Evolutionary conservation across 768 basidiomycete genomes (phyloP).

Genomic region (Panaeolus papilionaceus): DNA sequence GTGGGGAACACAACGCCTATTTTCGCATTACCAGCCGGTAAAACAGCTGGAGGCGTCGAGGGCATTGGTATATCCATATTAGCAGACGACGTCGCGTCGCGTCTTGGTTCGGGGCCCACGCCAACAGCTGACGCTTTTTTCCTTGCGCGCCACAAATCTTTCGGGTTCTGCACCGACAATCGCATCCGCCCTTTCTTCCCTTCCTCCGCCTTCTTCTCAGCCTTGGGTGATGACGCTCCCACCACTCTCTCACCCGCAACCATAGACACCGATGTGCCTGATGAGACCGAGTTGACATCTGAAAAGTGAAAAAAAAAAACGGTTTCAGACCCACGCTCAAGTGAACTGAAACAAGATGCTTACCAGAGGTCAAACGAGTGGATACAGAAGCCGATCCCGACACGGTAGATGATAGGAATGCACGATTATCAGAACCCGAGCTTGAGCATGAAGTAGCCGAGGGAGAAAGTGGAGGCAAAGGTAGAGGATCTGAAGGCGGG

Average conservation of each 20-base stretch:
- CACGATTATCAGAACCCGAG: slow-evolving; percentile 17
- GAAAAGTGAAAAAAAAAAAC: not conserved
- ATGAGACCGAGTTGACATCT: slow-evolving; percentile 10
- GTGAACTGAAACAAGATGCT: not conserved
- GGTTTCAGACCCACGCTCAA: not conserved
- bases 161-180: not conserved
- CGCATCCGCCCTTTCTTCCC: slow-evolving; percentile 11
- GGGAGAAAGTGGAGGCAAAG: slow-evolving; percentile 12
- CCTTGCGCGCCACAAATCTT: slow-evolving; percentile 6
- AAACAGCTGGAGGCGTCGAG: not conserved
- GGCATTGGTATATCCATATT: not conserved
- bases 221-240: not conserved
- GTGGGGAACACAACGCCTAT: not conserved
- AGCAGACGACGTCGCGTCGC: not conserved
- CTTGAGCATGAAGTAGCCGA: slow-evolving; percentile 16
- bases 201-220: slow-evolving; percentile 2
- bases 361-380: slow-evolving; percentile 3
- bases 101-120: slow-evolving; percentile 8
- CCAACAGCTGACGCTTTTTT: slow-evolving; percentile 12
- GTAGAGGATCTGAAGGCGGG: slow-evolving; percentile 1
- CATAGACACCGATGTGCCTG: slow-evolving; percentile 1
- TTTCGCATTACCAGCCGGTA: not conserved
- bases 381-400: slow-evolving; percentile 15
- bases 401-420: slow-evolving; percentile 6
- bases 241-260: not conserved